A percentile compares a stretch with the other conserved stretches of the same genome.
These are phyloP conservation scores for Priceomyces carsonii DNA, from an alignment of 805 yeast species.

Conservation along the genomic window DNA sequence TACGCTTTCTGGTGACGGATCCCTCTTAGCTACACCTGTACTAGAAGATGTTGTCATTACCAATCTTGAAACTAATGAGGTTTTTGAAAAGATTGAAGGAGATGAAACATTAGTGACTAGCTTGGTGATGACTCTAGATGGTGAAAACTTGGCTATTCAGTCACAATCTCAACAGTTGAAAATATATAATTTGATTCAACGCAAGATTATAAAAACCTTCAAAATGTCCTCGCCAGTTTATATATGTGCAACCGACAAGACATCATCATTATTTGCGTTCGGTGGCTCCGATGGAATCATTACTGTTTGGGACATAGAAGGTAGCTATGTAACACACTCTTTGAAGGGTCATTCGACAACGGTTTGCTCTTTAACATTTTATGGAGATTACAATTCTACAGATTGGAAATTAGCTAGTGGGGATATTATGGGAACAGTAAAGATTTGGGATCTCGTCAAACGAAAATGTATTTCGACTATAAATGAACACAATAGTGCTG, in stretches of 20 bases:
- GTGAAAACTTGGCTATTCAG: constrained; percentile 63
- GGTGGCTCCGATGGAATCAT: constrained; percentile 95
- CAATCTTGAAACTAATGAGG: constrained; percentile 57
- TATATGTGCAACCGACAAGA: constrained; percentile 71
- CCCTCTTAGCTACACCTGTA: constrained; percentile 73
- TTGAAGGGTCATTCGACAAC: constrained; percentile 93
- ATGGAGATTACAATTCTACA: constrained; percentile 65
- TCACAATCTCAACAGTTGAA: constrained; percentile 84
- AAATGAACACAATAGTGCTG: constrained; percentile 80
- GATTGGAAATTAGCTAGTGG: constrained; percentile 81
- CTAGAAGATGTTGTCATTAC: constrained; percentile 76
- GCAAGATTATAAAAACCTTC: constrained; percentile 46
- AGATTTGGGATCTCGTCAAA: constrained; percentile 67
- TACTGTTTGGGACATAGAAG: constrained; percentile 88
- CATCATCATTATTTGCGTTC: constrained; percentile 84
- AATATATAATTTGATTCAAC: constrained; percentile 52
- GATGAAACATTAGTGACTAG: constrained; percentile 83
- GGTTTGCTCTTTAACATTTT: constrained; percentile 69
- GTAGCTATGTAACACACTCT: constrained; percentile 85
- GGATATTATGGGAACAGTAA: constrained; percentile 57
- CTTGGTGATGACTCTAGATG: constrained; percentile 76
- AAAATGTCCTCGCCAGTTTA: constrained; percentile 80
- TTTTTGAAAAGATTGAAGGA: constrained; percentile 67
- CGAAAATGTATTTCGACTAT: constrained; percentile 64
- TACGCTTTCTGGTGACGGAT: constrained; percentile 61